Evolutionary conservation across 1,139 yeast species (phyloP), one percentile per base, ranked within the genome.

Genomic region (Geotrichum reessii): DNA sequence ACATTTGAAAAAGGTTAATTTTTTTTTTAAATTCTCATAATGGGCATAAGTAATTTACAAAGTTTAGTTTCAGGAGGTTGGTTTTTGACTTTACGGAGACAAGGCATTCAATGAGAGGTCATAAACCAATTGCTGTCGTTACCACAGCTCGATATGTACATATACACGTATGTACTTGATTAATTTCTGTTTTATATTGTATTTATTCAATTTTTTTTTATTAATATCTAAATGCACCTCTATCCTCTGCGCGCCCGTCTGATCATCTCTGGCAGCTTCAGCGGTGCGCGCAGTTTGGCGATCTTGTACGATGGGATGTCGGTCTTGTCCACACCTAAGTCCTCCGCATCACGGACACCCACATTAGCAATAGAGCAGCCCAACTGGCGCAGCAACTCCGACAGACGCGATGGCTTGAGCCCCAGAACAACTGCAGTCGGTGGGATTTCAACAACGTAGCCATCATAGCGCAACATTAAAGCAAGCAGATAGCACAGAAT

Each of bases 381-480:
- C 65, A 93, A 75, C 11, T 92, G 87, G 71, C 83, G 85, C 73
- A 89, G 83, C 60, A 93, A 78, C 47, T 82, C 83, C 11, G 79
- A 81, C 60, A 91, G 74, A 69, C 83, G 85, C 5, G 91, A 80
- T 27, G 96, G 93, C 70, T 90, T 90, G 69, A 91, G 74, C 59
- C 90, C 86, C 61, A 93, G 78, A 71, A 92, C 98, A 64, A 86
- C 84, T 2, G 97, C 92, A 65, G 93, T 75, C 24, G 96, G 95
- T 7, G 87, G 81, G 50, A 91, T 75, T 66, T 89, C 95, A 25
- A 90, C 81, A 62, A 82, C 76, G 74, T 84, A 93, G 64, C 82
- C 84, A 70, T 89, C 91, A 60, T 92, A 78, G 70, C 87, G 92
- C 70, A 95, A 76, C 55, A 88, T 78, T 53, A 87, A 73, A 7